phyloP scores from a whole-genome alignment of 164 flowering plant species.

The Umbilicus rupestris region DNA sequence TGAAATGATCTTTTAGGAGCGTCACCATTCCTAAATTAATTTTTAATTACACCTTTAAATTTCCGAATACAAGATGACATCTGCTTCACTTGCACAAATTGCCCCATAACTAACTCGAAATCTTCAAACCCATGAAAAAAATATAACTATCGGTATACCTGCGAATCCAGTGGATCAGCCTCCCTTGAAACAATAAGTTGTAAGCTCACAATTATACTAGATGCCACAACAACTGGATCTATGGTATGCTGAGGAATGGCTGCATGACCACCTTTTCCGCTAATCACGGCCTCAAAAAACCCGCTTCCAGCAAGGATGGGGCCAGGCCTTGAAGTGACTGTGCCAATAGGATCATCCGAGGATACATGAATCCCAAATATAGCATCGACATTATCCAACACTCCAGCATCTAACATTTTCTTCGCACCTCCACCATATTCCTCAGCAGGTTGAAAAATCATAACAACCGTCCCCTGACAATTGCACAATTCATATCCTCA shows the following conservation, averaged over 20 bases:
- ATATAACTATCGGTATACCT: conserved; percentile 18
- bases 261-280: conserved; percentile 52
- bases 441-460: conserved; percentile 48
- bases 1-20: not conserved
- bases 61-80: not conserved
- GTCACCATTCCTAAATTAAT: not conserved
- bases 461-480: conserved; percentile 38
- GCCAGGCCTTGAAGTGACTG: conserved; percentile 29
- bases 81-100: not conserved
- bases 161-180: conserved; percentile 47
- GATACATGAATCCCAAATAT: conserved; percentile 35
- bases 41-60: too few relatives aligned
- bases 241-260: conserved; percentile 39
- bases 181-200: conserved; percentile 45
- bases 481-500: not conserved
- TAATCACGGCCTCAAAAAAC: conserved; percentile 36
- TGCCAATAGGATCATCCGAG: conserved; percentile 17
- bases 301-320: conserved; percentile 34
- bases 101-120: not conserved
- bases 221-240: conserved; percentile 43
- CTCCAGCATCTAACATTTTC: conserved; percentile 35
- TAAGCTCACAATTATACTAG: conserved; percentile 30
- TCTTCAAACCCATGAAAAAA: not conserved
- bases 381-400: conserved; percentile 27
- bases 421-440: conserved; percentile 44